phyloP scores from a whole-genome alignment of 495 filamentous ascomycete genomes.

The Penicillium turbatum region DNA sequence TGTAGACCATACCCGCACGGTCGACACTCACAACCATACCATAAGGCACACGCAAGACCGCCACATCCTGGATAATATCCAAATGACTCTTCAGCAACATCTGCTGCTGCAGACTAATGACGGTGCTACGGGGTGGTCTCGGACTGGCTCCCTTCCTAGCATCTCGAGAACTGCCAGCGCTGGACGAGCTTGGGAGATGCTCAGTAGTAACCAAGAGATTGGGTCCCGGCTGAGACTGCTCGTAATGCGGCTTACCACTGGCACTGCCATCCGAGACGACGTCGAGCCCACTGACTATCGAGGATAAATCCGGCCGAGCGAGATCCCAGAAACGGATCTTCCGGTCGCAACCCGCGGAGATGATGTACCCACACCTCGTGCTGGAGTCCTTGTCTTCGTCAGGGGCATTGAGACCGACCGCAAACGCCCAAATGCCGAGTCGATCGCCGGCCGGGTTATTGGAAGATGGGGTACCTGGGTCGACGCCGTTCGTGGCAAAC shows the following conservation, averaged over 20 bases:
- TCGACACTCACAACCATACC: slow-evolving; percentile 91
- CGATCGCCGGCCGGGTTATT: slow-evolving; percentile 45
- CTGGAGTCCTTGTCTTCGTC: slow-evolving; percentile 42
- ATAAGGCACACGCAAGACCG: slow-evolving; percentile 81
- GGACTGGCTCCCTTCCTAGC: slow-evolving; percentile 37
- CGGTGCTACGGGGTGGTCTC: slow-evolving; percentile 68
- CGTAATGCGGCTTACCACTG: slow-evolving; percentile 60
- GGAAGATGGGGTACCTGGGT: slow-evolving; percentile 39
- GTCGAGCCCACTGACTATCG: slow-evolving; percentile 74
- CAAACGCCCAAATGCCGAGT: slow-evolving; percentile 52
- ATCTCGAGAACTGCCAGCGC: slow-evolving; percentile 26
- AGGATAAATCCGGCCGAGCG: slow-evolving; percentile 63
- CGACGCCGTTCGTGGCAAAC: slow-evolving; percentile 61
- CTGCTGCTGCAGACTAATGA: slow-evolving; percentile 85
- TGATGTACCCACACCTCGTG: slow-evolving; percentile 58
- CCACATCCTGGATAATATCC: slow-evolving; percentile 84
- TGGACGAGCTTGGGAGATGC: slow-evolving; percentile 48
- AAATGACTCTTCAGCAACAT: slow-evolving; percentile 80
- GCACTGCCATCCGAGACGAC: slow-evolving; percentile 52
- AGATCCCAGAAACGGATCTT: slow-evolving; percentile 94
- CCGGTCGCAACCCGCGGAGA: slow-evolving; percentile 84
- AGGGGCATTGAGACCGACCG: slow-evolving; percentile 47
- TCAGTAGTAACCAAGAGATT: slow-evolving; percentile 71
- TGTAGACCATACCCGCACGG: slow-evolving; percentile 85
- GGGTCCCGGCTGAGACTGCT: slow-evolving; percentile 61